These are phyloP conservation scores for Bacidia gigantensis DNA, from an alignment of 495 filamentous ascomycete species.

Conservation along the genomic window DNA sequence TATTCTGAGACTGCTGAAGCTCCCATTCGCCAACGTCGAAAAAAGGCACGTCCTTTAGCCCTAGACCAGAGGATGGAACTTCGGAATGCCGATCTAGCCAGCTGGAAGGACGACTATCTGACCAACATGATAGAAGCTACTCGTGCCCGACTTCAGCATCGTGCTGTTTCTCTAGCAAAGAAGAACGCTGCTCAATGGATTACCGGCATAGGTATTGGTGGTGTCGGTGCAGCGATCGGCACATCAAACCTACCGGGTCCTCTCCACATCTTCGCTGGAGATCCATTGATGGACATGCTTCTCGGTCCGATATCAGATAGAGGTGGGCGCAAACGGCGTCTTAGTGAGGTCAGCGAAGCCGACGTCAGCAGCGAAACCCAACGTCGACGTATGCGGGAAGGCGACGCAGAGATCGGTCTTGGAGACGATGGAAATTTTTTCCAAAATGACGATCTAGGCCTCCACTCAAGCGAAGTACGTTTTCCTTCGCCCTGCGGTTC, in stretches of 20 bases:
- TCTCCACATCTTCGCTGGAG: slow-evolving; percentile 41
- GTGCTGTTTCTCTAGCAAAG: slow-evolving; percentile 30
- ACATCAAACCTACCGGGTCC: slow-evolving; percentile 27
- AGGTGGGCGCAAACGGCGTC: slow-evolving; percentile 28
- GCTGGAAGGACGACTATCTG: slow-evolving; percentile 48
- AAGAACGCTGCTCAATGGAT: slow-evolving; percentile 43
- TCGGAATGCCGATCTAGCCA: slow-evolving; percentile 38
- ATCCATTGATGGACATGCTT: slow-evolving; percentile 34
- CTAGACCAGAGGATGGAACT: slow-evolving; percentile 35
- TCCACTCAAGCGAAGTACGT: slow-evolving; percentile 20
- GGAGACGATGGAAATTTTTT: slow-evolving; percentile 21
- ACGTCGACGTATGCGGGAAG: slow-evolving; percentile 32
- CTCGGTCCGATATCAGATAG: slow-evolving; percentile 15
- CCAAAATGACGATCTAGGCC: slow-evolving; percentile 27
- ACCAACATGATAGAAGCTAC: slow-evolving; percentile 35
- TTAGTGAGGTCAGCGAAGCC: slow-evolving; percentile 24
- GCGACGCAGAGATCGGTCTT: slow-evolving; percentile 29
- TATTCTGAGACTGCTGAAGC: slow-evolving; percentile 18
- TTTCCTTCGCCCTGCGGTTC: background rate
- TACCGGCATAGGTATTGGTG: slow-evolving; percentile 40
- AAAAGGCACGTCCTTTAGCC: slow-evolving; percentile 12
- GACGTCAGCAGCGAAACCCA: slow-evolving; percentile 25
- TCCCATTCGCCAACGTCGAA: slow-evolving; percentile 7
- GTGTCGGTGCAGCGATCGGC: slow-evolving; percentile 38
- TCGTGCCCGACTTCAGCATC: slow-evolving; percentile 31